Percentiles rank a stretch among this genome's conserved stretches.
Evolutionary conservation across 2,329 filamentous ascomycete genomes (phyloP).

Genomic region (Exophiala alcalophila): DNA sequence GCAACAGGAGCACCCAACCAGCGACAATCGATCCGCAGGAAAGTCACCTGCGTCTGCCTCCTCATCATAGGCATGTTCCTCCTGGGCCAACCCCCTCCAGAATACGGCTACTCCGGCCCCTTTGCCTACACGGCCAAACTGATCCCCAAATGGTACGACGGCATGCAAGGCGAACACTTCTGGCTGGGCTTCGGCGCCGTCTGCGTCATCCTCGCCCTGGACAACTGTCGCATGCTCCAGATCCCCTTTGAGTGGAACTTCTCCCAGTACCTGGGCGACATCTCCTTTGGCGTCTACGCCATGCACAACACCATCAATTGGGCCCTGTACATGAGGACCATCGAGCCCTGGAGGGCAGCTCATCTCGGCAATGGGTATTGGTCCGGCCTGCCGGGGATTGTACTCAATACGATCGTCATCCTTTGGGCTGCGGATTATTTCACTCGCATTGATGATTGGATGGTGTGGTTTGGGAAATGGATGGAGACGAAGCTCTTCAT

Average conservation of each 20-base stretch:
- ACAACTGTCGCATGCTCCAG: slow-evolving; percentile 42
- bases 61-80: slow-evolving; percentile 14
- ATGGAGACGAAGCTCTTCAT: slow-evolving; percentile 17
- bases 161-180: slow-evolving; percentile 33
- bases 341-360: slow-evolving; percentile 12
- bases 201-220: slow-evolving; percentile 43
- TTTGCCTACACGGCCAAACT: slow-evolving; percentile 7
- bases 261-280: slow-evolving; percentile 46
- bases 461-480: slow-evolving; percentile 15
- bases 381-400: slow-evolving; percentile 16
- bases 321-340: slow-evolving; percentile 11
- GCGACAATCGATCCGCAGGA: slow-evolving; percentile 3
- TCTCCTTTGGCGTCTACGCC: slow-evolving; percentile 48
- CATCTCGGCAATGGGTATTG: slow-evolving; percentile 22
- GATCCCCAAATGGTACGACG: slow-evolving; percentile 15
- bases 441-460: slow-evolving; percentile 17
- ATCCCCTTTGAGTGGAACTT: slow-evolving; percentile 42
- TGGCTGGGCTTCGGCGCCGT: slow-evolving; percentile 41
- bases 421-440: slow-evolving; percentile 24
- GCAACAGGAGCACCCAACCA: no score
- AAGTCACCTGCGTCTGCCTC: slow-evolving; percentile 4
- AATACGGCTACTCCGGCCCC: slow-evolving; percentile 3
- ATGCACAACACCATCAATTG: slow-evolving; percentile 36
- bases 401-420: slow-evolving; percentile 15
- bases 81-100: slow-evolving; percentile 10